Conservation (phyloP, 805 yeast species). For the Wickerhamiella kazuoi region DNA sequence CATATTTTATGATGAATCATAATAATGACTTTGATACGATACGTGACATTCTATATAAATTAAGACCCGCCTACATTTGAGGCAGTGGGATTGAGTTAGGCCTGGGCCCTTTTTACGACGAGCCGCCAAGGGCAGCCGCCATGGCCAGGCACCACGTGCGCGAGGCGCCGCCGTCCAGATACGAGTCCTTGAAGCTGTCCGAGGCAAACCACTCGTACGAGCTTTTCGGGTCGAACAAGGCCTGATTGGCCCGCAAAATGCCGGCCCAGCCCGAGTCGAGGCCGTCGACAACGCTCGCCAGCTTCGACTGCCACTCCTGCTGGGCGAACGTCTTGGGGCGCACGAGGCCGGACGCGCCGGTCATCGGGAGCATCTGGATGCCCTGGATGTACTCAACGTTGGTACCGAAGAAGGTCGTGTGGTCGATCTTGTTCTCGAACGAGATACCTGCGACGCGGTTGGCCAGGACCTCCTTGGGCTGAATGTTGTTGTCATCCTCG, state of each 20-base stretch:
- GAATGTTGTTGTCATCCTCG: constrained; percentile 30
- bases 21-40: neutral
- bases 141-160: constrained; percentile 73
- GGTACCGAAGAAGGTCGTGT: constrained; percentile 57
- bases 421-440: constrained; percentile 60
- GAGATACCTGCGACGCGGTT: constrained; percentile 61
- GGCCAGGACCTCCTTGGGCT: constrained; percentile 36
- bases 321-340: constrained; percentile 32
- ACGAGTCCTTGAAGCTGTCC: constrained; percentile 32
- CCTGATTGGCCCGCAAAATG: constrained; percentile 51
- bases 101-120: neutral
- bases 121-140: constrained; percentile 28
- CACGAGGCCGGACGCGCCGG: constrained; percentile 41
- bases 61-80: too few species aligned
- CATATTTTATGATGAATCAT: neutral
- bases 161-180: constrained; percentile 72
- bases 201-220: constrained; percentile 47
- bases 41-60: neutral
- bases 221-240: constrained; percentile 47
- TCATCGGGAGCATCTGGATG: constrained; percentile 62
- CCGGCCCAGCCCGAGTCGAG: constrained; percentile 42
- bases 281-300: constrained; percentile 32
- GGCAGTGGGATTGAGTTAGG: too few species aligned
- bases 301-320: constrained; percentile 42
- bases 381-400: constrained; percentile 56